Percentiles rank a stretch among this genome's conserved stretches.
Evolutionary conservation across 2,329 filamentous ascomycete species (phyloP).

Genomic region (Drechslera avenae): DNA sequence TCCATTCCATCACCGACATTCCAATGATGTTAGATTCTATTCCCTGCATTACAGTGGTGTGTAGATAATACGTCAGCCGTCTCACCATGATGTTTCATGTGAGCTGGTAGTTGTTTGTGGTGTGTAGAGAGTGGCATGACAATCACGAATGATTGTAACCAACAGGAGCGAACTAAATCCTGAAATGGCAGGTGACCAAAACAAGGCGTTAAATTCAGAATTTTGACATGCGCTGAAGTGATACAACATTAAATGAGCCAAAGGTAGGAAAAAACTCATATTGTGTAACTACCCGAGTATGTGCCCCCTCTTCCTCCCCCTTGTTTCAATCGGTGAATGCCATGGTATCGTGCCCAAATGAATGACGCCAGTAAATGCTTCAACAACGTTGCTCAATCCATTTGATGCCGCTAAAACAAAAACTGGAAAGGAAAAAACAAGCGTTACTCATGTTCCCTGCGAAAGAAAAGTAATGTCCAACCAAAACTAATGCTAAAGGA

Average conservation of each 20-base stretch:
- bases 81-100: background rate
- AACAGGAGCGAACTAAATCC: too few species aligned
- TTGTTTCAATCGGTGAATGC: conserved; percentile 14
- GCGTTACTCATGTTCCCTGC: background rate
- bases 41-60: background rate
- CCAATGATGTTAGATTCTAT: background rate
- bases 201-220: too few species aligned
- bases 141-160: too few species aligned
- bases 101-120: background rate
- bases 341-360: conserved; percentile 26
- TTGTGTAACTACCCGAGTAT: too few species aligned
- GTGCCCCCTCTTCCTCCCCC: too few species aligned
- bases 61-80: background rate
- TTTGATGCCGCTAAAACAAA: conserved; percentile 35
- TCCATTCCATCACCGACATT: background rate
- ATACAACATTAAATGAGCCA: too few species aligned
- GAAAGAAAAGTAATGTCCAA: background rate
- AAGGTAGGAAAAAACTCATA: too few species aligned
- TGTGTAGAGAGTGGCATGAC: too few species aligned
- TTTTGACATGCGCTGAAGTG: too few species aligned
- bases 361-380: conserved; percentile 27
- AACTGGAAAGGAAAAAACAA: conserved; percentile 1
- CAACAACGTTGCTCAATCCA: conserved; percentile 11
- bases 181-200: too few species aligned
- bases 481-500: conserved; percentile 13